phyloP scores from a whole-genome alignment of 345 rosid genomes.

The Stellera chamaejasme region DNA sequence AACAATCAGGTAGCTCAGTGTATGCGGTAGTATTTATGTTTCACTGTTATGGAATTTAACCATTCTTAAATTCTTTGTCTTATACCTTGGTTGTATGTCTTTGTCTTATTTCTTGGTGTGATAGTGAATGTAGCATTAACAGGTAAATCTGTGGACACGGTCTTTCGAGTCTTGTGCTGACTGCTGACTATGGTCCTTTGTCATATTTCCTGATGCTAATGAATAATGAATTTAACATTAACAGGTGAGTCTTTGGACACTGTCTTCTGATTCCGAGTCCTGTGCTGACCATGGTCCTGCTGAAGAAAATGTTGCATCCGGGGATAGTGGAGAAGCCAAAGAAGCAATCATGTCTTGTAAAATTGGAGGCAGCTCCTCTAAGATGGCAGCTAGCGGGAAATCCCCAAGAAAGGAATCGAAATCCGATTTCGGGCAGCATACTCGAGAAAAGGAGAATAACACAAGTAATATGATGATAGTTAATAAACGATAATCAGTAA shows the following conservation, averaged over 20 bases:
- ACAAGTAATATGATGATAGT: slow-evolving; percentile 33
- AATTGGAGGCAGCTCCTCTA: slow-evolving; percentile 22
- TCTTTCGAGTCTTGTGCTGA: too few species aligned
- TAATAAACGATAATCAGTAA: slow-evolving; percentile 10
- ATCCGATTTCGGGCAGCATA: slow-evolving; percentile 6
- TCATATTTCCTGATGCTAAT: slow-evolving; percentile 10
- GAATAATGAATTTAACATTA: slow-evolving; percentile 3
- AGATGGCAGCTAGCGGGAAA: slow-evolving; percentile 42
- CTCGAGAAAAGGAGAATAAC: slow-evolving; percentile 28
- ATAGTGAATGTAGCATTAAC: too few species aligned
- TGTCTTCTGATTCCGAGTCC: slow-evolving; percentile 82
- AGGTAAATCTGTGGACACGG: too few species aligned
- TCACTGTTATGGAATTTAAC: not conserved
- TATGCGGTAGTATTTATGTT: not conserved
- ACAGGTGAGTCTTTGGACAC: slow-evolving; percentile 38
- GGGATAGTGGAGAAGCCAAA: slow-evolving; percentile 26
- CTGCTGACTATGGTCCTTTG: too few species aligned
- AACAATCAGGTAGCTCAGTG: too few species aligned
- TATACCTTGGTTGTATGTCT: not conserved
- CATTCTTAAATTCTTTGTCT: not conserved
- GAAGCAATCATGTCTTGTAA: slow-evolving; percentile 21
- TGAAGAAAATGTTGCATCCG: slow-evolving; percentile 17
- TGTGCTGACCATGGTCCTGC: slow-evolving; percentile 22
- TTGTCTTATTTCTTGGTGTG: too few species aligned
- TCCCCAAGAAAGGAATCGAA: slow-evolving; percentile 34